phyloP scores from a whole-genome alignment of 2,329 filamentous ascomycete species.

The Clarireedia homoeocarpa region DNA sequence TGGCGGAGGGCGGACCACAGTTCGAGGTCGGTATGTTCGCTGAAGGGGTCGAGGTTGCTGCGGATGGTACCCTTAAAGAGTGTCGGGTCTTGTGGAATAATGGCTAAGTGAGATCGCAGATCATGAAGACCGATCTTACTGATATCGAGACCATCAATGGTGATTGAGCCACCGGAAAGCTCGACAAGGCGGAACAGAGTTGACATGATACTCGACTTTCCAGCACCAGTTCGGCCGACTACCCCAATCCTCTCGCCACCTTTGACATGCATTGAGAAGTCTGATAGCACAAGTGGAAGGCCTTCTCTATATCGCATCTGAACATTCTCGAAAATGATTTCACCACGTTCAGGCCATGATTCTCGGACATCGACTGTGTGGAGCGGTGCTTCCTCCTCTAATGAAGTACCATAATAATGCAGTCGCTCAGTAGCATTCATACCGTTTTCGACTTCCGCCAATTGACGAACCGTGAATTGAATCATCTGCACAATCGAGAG shows the following conservation, averaged over 20 bases:
- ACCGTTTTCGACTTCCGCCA: conserved; percentile 93
- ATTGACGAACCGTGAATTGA: conserved; percentile 87
- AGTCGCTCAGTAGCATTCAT: conserved; percentile 96
- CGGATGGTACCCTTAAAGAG: conserved; percentile 75
- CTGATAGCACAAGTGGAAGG: conserved; percentile 65
- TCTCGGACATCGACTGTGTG: conserved; percentile 65
- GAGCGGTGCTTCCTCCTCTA: conserved; percentile 84
- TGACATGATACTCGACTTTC: conserved; percentile 78
- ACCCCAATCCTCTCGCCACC: conserved; percentile 76
- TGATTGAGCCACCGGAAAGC: conserved; percentile 53
- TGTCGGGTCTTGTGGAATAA: conserved; percentile 80
- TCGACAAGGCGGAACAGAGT: conserved; percentile 72
- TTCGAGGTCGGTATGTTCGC: conserved; percentile 67
- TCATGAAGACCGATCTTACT: conserved; percentile 67
- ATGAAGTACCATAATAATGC: conserved; percentile 76
- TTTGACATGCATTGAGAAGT: conserved; percentile 61
- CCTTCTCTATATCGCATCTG: conserved; percentile 70
- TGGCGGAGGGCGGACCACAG: conserved; percentile 73
- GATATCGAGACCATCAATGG: conserved; percentile 62
- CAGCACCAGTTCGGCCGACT: conserved; percentile 73
- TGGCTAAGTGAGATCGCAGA: conserved; percentile 66
- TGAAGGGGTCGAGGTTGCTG: conserved; percentile 73
- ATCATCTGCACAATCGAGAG: conserved; percentile 91
- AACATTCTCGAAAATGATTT: conserved; percentile 68
- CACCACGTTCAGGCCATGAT: conserved; percentile 79